Base-by-base conservation (phyloP, 768 basidiomycete genomes). In the Thelephora aurantiotincta region DNA sequence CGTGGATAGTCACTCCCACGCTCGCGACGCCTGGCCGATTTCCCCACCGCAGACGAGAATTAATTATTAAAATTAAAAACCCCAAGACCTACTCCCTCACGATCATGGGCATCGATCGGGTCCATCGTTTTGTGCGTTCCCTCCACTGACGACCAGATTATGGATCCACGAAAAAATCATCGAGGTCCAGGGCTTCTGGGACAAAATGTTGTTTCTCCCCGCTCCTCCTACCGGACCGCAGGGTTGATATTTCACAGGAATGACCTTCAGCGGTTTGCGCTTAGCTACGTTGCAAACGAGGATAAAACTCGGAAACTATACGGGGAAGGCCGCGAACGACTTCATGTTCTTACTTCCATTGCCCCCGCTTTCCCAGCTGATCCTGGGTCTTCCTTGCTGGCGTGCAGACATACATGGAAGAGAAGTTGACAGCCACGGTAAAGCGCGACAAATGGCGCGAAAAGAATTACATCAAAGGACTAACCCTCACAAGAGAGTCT, bases 401-500 rank as follows among this genome's bases (percentile, higher is more conserved):
- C n/a, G 9, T 33, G 11, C 30, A 60, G 59, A 44, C 33, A 4
- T 33, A 53, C 2, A 50, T 50, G 9, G 54, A 54, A 20, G 50
- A 51, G 47, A 53, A 50, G 26, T 43, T 51, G 20, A 45, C 49
- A 35, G 22, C 45, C 1, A 41, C 52, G 11, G 11, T 33, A 2
- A 57, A 55, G 13, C 47, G 44, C 20, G 60, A 61, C 23, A 35
- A 49, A n/a, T 50, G 51, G 35, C 51, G 60, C 14, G 60, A 61
- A 51, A 51, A 50, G 22, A 55, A 54, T 0, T 57, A 59, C 23
- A 52, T 61, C 13, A 49, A 54, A 35, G 58, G 57, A 5, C 55
- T 61, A 57, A 58, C 60, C 1, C 49, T 55, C 5, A 50, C 57
- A 2, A 58, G 59, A 50, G 57, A 58, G 41, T 58, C 60, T 2